Evolutionary conservation across 2,329 filamentous ascomycete species (phyloP), one percentile per base, ranked within the genome.

Genomic region (Pochonia chlamydosporia): DNA sequence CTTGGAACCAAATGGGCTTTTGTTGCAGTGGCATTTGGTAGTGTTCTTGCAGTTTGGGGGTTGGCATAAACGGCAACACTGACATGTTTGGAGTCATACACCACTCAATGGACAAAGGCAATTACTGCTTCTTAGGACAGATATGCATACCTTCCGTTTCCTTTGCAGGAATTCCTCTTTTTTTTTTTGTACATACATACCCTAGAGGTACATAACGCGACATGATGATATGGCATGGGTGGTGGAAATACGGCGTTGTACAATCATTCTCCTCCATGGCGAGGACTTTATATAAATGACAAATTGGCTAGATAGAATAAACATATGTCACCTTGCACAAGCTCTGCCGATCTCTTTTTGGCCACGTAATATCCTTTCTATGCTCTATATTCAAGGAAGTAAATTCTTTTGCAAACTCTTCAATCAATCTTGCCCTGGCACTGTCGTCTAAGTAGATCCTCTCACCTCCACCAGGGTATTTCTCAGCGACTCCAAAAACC

Each of bases 401-500:
- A n/a, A n/a, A n/a, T n/a, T n/a, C n/a, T n/a, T n/a, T n/a, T n/a
- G n/a, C n/a, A n/a, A n/a, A n/a, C n/a, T n/a, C n/a, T n/a, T n/a
- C n/a, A n/a, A n/a, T n/a, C n/a, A n/a, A n/a, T n/a, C n/a, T n/a
- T n/a, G n/a, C n/a, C n/a, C n/a, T n/a, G n/a, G n/a, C n/a, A n/a
- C n/a, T n/a, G n/a, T n/a, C n/a, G n/a, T n/a, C n/a, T 36, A n/a
- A 8, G 13, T 16, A 20, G 33, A 20, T 8, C 18, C 18, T 30
- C 66, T 62, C 21, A 79, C 69, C 55, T 79, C 72, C 2, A 57
- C 65, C 47, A 82, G 56, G 2, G 69, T 69, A 47, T 63, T 67
- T 54, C 70, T 71, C 20, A 96, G 67, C 56, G 91, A 84, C 18
- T 72, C 69, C 56, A 99, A 63, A 61, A 97, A 89, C 49, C 84